Evolutionary conservation across 169 alveolate species (phyloP), one percentile per base, ranked within the genome.

Genomic region (Perkinsus marinus): DNA sequence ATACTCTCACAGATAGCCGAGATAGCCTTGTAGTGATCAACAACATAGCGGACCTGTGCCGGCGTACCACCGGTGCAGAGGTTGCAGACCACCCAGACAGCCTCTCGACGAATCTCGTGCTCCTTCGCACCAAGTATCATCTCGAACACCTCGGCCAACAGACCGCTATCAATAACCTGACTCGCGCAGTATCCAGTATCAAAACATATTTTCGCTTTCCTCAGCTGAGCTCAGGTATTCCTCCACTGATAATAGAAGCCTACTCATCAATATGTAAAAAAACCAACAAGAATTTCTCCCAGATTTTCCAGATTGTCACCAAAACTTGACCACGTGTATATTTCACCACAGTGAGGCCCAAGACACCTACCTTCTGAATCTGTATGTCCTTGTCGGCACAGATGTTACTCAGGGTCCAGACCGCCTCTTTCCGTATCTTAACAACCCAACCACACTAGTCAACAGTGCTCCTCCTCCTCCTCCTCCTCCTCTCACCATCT

Each of bases 291-390:
- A n/a, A n/a, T n/a, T n/a, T n/a, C n/a, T n/a, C n/a, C n/a, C n/a
- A n/a, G n/a, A n/a, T n/a, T n/a, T n/a, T n/a, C n/a, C n/a, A n/a
- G n/a, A n/a, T n/a, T n/a, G n/a, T n/a, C n/a, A n/a, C n/a, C n/a
- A n/a, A n/a, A n/a, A n/a, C n/a, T n/a, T n/a, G n/a, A n/a, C n/a
- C n/a, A n/a, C n/a, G n/a, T n/a, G n/a, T n/a, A n/a, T n/a, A n/a
- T n/a, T n/a, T n/a, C n/a, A n/a, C n/a, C n/a, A n/a, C n/a, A n/a
- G n/a, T n/a, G n/a, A n/a, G n/a, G n/a, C n/a, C n/a, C n/a, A n/a
- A n/a, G n/a, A n/a, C n/a, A n/a, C n/a, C n/a, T 98, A 43, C 99
- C 99, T 2, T 98, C 97, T 38, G 98, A 96, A 92, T 98, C 98
- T 17, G 98, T 96, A 13, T 57, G 3, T 57, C 36, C 79, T 57